These are phyloP conservation scores for Silene coronaria DNA, from an alignment of 179 eudicot species.

Conservation along the genomic window DNA sequence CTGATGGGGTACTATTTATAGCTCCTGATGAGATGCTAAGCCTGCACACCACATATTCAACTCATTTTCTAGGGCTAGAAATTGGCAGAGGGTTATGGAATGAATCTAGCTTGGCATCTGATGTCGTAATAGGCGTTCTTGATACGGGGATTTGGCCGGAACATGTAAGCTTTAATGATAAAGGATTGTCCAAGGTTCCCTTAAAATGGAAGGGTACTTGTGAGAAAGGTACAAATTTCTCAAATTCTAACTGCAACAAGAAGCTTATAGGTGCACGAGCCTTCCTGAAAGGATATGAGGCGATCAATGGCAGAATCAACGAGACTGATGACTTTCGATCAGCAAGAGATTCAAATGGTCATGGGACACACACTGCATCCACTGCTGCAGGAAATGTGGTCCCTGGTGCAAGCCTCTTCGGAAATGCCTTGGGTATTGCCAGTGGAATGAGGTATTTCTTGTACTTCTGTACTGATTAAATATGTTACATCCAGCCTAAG, in stretches of 20 bases:
- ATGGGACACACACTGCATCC: conserved; percentile 79
- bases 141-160: conserved; percentile 90
- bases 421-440: conserved; percentile 55
- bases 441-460: conserved; percentile 52
- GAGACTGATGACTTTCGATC: conserved; percentile 51
- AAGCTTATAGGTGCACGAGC: conserved; percentile 65
- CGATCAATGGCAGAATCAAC: conserved; percentile 46
- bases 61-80: conserved; percentile 59
- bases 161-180: conserved; percentile 49
- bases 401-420: conserved; percentile 44
- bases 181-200: conserved; percentile 47
- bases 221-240: conserved; percentile 50
- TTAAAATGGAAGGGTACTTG: conserved; percentile 62
- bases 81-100: conserved; percentile 52
- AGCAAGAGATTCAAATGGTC: conserved; percentile 64
- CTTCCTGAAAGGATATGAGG: conserved; percentile 64
- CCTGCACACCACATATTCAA: conserved; percentile 65
- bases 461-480: neutral
- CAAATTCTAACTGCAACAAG: conserved; percentile 46
- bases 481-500: no score
- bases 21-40: conserved; percentile 42
- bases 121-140: conserved; percentile 57
- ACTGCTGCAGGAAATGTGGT: conserved; percentile 59
- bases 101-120: conserved; percentile 44
- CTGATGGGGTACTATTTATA: conserved; percentile 46